Evolutionary conservation across 192 early-diverging fungal genomes (phyloP), one percentile per base, ranked within the genome.

Genomic region (Linnemannia elongata): DNA sequence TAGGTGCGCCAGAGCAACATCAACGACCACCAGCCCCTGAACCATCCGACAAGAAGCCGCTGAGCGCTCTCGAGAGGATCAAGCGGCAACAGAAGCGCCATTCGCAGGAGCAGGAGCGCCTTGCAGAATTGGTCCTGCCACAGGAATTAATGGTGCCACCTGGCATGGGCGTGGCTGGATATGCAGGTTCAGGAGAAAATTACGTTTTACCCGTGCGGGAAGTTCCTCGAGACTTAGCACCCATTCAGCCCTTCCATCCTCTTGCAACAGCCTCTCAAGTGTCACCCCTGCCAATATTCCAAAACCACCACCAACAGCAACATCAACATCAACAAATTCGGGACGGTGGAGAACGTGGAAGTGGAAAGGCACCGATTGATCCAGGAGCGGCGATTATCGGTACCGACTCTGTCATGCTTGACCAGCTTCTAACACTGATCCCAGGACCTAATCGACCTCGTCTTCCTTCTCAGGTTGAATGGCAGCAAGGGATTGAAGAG

Each of bases 401-500:
- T 9, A 69, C n/a, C 27, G 78, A 85, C 33, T 79, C 85, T 57
- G 44, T 33, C 4, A 81, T 77, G 76, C 39, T 81, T n/a, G 80
- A 87, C 45, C 79, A 87, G 39, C 75, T 87, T 18, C 41, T 87
- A 5, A 38, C 72, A 3, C 76, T 81, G 12, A 54, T 44, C 7
- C 72, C 85, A 13, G 76, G 79, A 27, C 70, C 85, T 6, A 77
- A 78, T 52, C 85, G 85, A 5, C 85, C 85, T 0, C 78, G 85
- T 0, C 75, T 87, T 13, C 85, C 85, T 20, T 73, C 79, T 9
- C 80, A 77, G n/a, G n/a, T 71, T 12, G 85, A 87, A 45, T 87
- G 85, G 85, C 72, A 87, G 68, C 73, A 69, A 7, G 80, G 79
- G 38, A 35, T 81, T 22, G 85, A 87, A 39, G 76, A 87, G 12